These are phyloP conservation scores for Erigeron philadelphicus DNA, from an alignment of 140 eudicot species.

Conservation along the genomic window DNA sequence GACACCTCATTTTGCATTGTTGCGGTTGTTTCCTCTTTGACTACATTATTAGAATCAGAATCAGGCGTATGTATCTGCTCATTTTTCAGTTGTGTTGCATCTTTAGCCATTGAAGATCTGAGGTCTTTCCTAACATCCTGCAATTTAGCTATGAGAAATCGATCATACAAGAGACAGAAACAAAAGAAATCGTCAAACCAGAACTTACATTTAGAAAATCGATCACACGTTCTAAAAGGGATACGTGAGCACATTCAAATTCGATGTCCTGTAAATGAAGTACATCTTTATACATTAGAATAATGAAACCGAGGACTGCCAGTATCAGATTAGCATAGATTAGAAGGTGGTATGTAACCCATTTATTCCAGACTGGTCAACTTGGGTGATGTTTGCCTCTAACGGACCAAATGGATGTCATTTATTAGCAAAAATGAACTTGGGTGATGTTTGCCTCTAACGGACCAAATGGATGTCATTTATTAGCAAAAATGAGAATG, in stretches of 20 bases:
- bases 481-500: not conserved
- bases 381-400: not conserved
- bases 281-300: not conserved
- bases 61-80: slow-evolving; percentile 50
- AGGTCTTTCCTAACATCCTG: slow-evolving; percentile 87
- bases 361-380: too few relatives aligned
- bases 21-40: slow-evolving; percentile 25
- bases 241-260: slow-evolving; percentile 81
- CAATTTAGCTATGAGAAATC: slow-evolving; percentile 14
- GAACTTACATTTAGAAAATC: slow-evolving; percentile 71
- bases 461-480: not conserved
- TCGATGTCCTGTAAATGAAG: slow-evolving; percentile 48
- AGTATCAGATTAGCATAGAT: slow-evolving; percentile 3
- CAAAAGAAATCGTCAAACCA: not conserved
- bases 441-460: slow-evolving; percentile 2
- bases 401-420: not conserved
- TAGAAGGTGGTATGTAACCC: not conserved
- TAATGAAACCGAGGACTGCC: not conserved
- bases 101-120: slow-evolving; percentile 83
- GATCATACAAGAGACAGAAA: slow-evolving; percentile 21
- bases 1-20: slow-evolving; percentile 33
- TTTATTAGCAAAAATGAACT: not conserved
- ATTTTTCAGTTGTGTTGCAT: slow-evolving; percentile 72
- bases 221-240: slow-evolving; percentile 73
- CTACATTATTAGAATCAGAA: slow-evolving; percentile 20